Evolutionary conservation across 345 rosid species (phyloP).

Genomic region (Raphanus sativus): DNA sequence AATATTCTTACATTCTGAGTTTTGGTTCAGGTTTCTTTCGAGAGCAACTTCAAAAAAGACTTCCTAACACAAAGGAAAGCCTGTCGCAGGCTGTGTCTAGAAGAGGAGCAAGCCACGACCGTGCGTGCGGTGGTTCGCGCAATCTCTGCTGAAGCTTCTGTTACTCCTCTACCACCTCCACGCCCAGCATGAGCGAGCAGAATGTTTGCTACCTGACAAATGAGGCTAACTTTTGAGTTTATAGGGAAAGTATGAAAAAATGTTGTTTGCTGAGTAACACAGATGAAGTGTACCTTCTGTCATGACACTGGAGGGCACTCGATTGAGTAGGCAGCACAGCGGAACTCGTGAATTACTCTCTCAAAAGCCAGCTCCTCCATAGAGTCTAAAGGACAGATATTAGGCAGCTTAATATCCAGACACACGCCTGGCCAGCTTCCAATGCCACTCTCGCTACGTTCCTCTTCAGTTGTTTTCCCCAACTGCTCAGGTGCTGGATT

Average conservation of each 20-base stretch:
- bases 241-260: neutral
- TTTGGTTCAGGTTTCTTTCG: slow-evolving; percentile 66
- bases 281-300: slow-evolving; percentile 64
- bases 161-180: slow-evolving; percentile 82
- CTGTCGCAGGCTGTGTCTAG: slow-evolving; percentile 94
- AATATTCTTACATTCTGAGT: slow-evolving; percentile 66
- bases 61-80: slow-evolving; percentile 82
- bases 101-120: slow-evolving; percentile 97
- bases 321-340: slow-evolving; percentile 94
- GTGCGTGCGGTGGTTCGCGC: slow-evolving; percentile 98
- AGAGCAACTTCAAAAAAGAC: slow-evolving; percentile 86
- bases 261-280: neutral
- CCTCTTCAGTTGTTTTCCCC: slow-evolving; percentile 92
- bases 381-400: slow-evolving; percentile 81
- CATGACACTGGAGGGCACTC: slow-evolving; percentile 91
- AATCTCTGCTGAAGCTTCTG: slow-evolving; percentile 98
- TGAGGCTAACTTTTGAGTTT: slow-evolving; percentile 7
- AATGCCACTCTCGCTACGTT: slow-evolving; percentile 79
- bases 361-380: slow-evolving; percentile 99
- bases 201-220: slow-evolving; percentile 85
- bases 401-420: slow-evolving; percentile 74
- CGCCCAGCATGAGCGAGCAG: slow-evolving; percentile 92
- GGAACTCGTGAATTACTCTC: slow-evolving; percentile 89
- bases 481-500: slow-evolving; percentile 97
- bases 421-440: slow-evolving; percentile 95